Percentiles rank a stretch among this genome's conserved stretches.
Conservation (phyloP, 352 stramenopile genomes). For the Pythium rishiriense region DNA sequence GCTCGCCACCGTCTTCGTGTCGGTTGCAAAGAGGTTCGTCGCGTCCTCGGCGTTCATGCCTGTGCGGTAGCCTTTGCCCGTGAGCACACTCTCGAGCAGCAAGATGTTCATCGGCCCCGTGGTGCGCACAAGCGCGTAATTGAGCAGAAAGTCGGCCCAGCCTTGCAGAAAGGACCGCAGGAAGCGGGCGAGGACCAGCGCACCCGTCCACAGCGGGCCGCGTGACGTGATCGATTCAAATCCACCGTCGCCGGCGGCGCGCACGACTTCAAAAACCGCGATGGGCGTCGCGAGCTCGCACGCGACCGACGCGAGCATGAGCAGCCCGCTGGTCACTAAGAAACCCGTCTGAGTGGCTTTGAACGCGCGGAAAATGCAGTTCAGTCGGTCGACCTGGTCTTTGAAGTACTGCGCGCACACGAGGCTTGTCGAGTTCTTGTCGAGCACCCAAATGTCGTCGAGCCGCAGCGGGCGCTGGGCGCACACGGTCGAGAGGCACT, state of each 20-base stretch:
- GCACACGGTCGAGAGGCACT: slow-evolving; percentile 29
- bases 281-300: slow-evolving; percentile 43
- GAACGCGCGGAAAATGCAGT: slow-evolving; percentile 40
- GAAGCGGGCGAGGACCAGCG: slow-evolving; percentile 34
- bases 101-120: slow-evolving; percentile 31
- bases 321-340: slow-evolving; percentile 36
- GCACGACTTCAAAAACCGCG: slow-evolving; percentile 46
- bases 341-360: slow-evolving; percentile 32
- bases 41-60: slow-evolving; percentile 11
- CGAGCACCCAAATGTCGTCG: slow-evolving; percentile 52
- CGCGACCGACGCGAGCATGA: slow-evolving; percentile 39
- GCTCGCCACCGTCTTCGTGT: slow-evolving; percentile 25
- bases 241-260: slow-evolving; percentile 26
- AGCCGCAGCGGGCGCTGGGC: slow-evolving; percentile 28
- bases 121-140: slow-evolving; percentile 28
- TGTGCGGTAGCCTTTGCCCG: slow-evolving; percentile 4
- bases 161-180: slow-evolving; percentile 34
- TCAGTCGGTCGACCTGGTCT: slow-evolving; percentile 30
- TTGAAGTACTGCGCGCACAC: slow-evolving; percentile 32
- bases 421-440: slow-evolving; percentile 38
- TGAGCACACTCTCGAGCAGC: slow-evolving; percentile 35
- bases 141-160: slow-evolving; percentile 36
- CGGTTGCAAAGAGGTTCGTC: slow-evolving; percentile 38
- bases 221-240: slow-evolving; percentile 29
- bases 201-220: slow-evolving; percentile 33